phyloP scores from a whole-genome alignment of 2,329 filamentous ascomycete species.

The Calonectria montana region DNA sequence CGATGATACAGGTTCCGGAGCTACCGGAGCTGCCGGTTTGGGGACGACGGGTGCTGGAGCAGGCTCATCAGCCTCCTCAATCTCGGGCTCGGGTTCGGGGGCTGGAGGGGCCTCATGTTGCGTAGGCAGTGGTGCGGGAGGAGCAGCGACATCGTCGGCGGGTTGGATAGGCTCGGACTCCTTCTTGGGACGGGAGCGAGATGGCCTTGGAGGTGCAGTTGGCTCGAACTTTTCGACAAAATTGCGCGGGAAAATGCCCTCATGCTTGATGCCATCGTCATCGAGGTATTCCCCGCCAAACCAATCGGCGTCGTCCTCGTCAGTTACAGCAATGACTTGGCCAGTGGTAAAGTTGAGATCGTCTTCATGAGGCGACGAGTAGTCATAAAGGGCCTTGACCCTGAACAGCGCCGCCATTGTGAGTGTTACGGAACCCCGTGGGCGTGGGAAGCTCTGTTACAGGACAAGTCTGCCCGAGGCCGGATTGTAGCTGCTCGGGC shows the following conservation, averaged over 20 bases:
- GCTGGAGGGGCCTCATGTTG: slow-evolving; percentile 47
- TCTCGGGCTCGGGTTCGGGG: slow-evolving; percentile 50
- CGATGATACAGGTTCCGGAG: slow-evolving; percentile 37
- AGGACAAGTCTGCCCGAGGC: slow-evolving; percentile 45
- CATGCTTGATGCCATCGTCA: slow-evolving; percentile 76
- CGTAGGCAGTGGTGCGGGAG: slow-evolving; percentile 47
- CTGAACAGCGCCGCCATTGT: slow-evolving; percentile 85
- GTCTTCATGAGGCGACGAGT: slow-evolving; percentile 91
- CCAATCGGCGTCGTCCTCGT: slow-evolving; percentile 94
- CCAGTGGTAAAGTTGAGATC: slow-evolving; percentile 88
- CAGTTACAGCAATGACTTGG: slow-evolving; percentile 93
- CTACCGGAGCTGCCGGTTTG: slow-evolving; percentile 48
- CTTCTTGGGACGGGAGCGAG: slow-evolving; percentile 78
- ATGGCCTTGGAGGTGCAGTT: slow-evolving; percentile 86
- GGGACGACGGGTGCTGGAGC: slow-evolving; percentile 47
- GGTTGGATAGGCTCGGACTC: slow-evolving; percentile 50
- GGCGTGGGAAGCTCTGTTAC: slow-evolving; percentile 40
- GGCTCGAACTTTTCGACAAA: slow-evolving; percentile 98
- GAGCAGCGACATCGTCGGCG: slow-evolving; percentile 51
- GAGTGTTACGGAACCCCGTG: slow-evolving; percentile 39
- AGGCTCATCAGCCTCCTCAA: slow-evolving; percentile 49
- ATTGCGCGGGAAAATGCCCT: slow-evolving; percentile 94
- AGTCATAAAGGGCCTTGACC: slow-evolving; percentile 96
- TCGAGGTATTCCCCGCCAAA: slow-evolving; percentile 90
- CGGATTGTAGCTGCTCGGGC: slow-evolving; percentile 40